phyloP scores from a whole-genome alignment of 208 protist species.

The Leishmania aethiopica region DNA sequence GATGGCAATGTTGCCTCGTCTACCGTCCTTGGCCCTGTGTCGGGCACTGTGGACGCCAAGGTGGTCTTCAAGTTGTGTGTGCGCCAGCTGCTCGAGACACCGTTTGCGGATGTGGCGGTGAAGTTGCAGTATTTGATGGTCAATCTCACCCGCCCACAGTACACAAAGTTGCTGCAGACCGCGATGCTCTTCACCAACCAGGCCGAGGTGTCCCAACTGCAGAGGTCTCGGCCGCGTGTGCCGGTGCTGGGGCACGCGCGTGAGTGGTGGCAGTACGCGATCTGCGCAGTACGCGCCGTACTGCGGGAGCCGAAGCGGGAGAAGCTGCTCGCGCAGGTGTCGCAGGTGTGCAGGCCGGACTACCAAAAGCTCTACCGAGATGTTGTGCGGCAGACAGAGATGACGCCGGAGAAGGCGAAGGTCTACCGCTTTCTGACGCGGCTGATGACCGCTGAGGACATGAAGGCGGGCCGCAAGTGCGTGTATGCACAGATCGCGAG shows the following conservation, averaged over 20 bases:
- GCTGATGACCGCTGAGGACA: slow-evolving; percentile 80
- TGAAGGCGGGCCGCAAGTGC: slow-evolving; percentile 69
- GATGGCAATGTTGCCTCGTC: slow-evolving; percentile 62
- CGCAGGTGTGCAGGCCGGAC: slow-evolving; percentile 57
- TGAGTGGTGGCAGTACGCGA: slow-evolving; percentile 83
- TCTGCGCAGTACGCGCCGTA: slow-evolving; percentile 47
- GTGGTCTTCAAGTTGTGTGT: slow-evolving; percentile 80
- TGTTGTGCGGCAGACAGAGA: slow-evolving; percentile 63
- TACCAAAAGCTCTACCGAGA: slow-evolving; percentile 82
- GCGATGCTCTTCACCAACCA: slow-evolving; percentile 63
- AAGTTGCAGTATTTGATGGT: slow-evolving; percentile 67
- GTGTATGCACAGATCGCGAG: slow-evolving; percentile 81
- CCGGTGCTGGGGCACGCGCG: slow-evolving; percentile 56
- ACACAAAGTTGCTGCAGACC: slow-evolving; percentile 63
- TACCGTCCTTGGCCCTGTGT: slow-evolving; percentile 81
- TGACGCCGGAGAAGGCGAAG: slow-evolving; percentile 65
- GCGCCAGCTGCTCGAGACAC: slow-evolving; percentile 50
- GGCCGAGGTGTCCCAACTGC: slow-evolving; percentile 37
- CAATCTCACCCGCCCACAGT: slow-evolving; percentile 78
- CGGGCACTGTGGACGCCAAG: slow-evolving; percentile 58
- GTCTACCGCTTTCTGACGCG: slow-evolving; percentile 76
- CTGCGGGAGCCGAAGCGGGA: slow-evolving; percentile 44
- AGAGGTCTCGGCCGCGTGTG: slow-evolving; percentile 45
- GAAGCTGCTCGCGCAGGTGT: slow-evolving; percentile 59
- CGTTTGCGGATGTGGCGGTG: slow-evolving; percentile 63